phyloP scores from a whole-genome alignment of 2,329 filamentous ascomycete genomes.

The Didymella segeticola region DNA sequence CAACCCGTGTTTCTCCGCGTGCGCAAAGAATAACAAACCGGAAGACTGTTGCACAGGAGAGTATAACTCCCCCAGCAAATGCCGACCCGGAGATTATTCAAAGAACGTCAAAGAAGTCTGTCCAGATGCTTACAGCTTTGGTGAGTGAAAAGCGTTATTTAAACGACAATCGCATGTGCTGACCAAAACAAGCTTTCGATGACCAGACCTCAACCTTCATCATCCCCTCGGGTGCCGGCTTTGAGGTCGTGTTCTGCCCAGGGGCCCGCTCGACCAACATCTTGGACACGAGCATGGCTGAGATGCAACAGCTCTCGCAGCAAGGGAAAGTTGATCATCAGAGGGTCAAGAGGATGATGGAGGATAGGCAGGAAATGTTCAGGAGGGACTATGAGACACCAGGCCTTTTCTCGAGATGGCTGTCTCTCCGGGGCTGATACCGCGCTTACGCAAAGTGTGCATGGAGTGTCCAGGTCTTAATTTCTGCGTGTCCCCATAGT shows the following conservation, averaged over 20 bases:
- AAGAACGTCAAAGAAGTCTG: conserved; percentile 75
- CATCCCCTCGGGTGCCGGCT: conserved; percentile 71
- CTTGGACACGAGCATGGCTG: conserved; percentile 47
- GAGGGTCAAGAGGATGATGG: conserved; percentile 27
- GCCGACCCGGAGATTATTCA: conserved; percentile 72
- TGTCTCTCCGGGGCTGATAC: neutral
- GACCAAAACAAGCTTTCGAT: conserved; percentile 56
- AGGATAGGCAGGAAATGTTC: conserved; percentile 24
- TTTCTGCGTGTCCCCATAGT: neutral
- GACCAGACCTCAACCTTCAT: conserved; percentile 65
- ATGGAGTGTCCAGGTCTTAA: neutral
- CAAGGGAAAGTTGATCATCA: conserved; percentile 39
- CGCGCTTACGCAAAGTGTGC: neutral
- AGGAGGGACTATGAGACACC: conserved; percentile 20
- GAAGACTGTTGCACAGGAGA: conserved; percentile 78
- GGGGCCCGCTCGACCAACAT: conserved; percentile 59
- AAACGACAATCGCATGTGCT: neutral
- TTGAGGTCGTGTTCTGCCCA: conserved; percentile 81
- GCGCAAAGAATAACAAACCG: conserved; percentile 70
- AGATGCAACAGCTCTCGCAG: conserved; percentile 44
- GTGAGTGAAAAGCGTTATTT: conserved; percentile 56
- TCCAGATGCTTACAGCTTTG: conserved; percentile 83
- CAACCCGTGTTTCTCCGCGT: conserved; percentile 79
- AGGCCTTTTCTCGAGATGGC: conserved; percentile 12
- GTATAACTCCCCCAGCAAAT: conserved; percentile 68